phyloP scores from a whole-genome alignment of 805 yeast genomes.

The Saccharomycopsis guyanensis region DNA sequence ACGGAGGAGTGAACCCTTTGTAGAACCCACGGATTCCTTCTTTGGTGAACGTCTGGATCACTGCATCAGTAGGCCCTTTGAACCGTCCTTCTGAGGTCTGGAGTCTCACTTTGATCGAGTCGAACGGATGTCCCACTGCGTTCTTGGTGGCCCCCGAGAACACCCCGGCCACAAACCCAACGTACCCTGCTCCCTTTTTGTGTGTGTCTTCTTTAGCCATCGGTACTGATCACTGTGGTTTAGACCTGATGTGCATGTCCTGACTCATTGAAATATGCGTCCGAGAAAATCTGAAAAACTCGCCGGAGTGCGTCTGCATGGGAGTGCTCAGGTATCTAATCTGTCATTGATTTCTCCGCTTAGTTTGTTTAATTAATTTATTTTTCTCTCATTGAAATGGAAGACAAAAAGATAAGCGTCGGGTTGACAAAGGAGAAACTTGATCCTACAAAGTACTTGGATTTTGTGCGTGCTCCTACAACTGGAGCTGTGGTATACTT shows the following conservation, averaged over 20 bases:
- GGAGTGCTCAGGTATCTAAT: too few species aligned
- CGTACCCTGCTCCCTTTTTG: constrained; percentile 29
- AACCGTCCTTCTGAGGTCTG: constrained; percentile 69
- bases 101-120: constrained; percentile 78
- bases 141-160: constrained; percentile 83
- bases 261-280: background rate
- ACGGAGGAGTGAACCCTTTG: constrained; percentile 88
- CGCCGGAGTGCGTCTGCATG: too few species aligned
- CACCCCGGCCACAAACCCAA: constrained; percentile 85
- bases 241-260: constrained; percentile 36
- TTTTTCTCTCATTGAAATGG: too few species aligned
- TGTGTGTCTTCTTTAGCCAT: constrained; percentile 1
- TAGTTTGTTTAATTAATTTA: too few species aligned
- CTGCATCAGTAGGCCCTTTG: constrained; percentile 78
- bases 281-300: background rate
- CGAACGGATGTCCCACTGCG: constrained; percentile 90
- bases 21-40: constrained; percentile 80
- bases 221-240: too few species aligned
- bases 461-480: constrained; percentile 34
- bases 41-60: constrained; percentile 55
- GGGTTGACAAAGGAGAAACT: constrained; percentile 24
- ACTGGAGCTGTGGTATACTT: constrained; percentile 45
- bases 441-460: constrained; percentile 23
- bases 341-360: too few species aligned
- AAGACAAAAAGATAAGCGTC: constrained; percentile 1